Base-by-base conservation (phyloP, 306 rosid genomes). In the Rosa persica region DNA sequence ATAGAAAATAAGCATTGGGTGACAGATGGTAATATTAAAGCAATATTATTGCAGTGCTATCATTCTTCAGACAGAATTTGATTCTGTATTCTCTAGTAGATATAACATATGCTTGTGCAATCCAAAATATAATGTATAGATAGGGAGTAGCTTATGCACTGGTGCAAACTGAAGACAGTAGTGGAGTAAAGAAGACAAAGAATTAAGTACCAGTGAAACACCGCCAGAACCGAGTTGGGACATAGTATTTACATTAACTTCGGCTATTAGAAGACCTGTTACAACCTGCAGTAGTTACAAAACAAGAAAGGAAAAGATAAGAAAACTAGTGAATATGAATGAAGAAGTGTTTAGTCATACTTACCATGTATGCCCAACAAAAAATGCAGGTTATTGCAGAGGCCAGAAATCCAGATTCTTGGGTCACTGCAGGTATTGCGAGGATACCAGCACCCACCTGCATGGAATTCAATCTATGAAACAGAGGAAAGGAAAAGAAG, bases 371-470 rank as follows among this genome's bases (percentile, higher is more conserved):
- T 48, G 64, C 70, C 95, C 96, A 93, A 73, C 90, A 84, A 77
- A 87, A 9, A 70, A 87, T 83, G 88, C 96, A 90, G 43, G 85
- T 84, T 57, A 84, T 79, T 34, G 93, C 86, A 22, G 93, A 90
- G 74, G 98, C 96, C 76, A 91, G 80, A 81, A 93, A 85, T 81
- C 91, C 98, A 6, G 90, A 60, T 86, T 91, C 93, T 90, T 89
- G 96, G 27, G 98, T 90, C 66, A 91, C 96, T 46, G 91, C 89
- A 72, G 92, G 98, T 58, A 91, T 81, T 79, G 96, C 96, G 79
- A 91, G 96, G 81, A 91, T 90, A 65, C 92, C 96, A 20, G 92
- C 97, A 78, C 92, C 96, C 71, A 91, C 90, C 97, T 90, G 81
- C 8, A 80, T 13, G 23, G 0, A 46, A 54, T 23, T 55, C 17